phyloP scores from a whole-genome alignment of 192 early-diverging fungal species.

The Mortierella antarctica region DNA sequence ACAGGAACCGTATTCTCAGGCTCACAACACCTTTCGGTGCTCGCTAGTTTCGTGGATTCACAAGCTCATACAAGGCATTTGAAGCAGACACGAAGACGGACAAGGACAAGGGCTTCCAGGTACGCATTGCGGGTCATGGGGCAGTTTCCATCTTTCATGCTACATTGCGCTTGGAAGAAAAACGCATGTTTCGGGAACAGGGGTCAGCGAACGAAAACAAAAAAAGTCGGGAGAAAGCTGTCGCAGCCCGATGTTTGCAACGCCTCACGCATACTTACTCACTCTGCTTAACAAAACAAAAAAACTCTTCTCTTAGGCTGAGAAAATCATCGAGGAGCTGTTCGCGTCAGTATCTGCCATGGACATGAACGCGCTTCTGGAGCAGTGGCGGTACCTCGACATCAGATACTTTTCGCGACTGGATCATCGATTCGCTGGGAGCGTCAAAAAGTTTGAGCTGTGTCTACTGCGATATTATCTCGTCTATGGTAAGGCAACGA shows the following conservation, averaged over 20 bases:
- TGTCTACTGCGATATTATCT: conserved; percentile 70
- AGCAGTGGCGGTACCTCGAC: conserved; percentile 72
- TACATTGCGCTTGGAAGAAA: too few relatives aligned
- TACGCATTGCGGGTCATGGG: background rate
- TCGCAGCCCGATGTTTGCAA: too few relatives aligned
- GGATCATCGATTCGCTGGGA: conserved; percentile 65
- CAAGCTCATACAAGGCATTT: conserved; percentile 65
- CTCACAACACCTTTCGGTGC: background rate
- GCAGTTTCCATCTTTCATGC: too few relatives aligned
- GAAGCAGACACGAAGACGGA: conserved; percentile 65
- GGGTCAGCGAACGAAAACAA: too few relatives aligned
- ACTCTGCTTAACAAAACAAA: background rate
- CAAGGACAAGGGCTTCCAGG: conserved; percentile 72
- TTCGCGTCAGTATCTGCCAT: conserved; percentile 57
- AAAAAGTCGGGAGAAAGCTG: too few relatives aligned
- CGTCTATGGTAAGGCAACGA: conserved; percentile 59
- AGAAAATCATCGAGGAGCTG: conserved; percentile 73
- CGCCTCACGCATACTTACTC: background rate
- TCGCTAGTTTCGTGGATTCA: conserved; percentile 70
- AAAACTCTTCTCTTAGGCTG: conserved; percentile 50
- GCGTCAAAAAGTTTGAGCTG: conserved; percentile 69
- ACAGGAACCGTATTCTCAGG: background rate
- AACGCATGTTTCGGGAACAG: too few relatives aligned
- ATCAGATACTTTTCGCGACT: conserved; percentile 72
- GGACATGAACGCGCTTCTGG: conserved; percentile 63